Conservation (phyloP, 2,329 filamentous ascomycete species). For the Ophiocordyceps camponoti-floridani region DNA sequence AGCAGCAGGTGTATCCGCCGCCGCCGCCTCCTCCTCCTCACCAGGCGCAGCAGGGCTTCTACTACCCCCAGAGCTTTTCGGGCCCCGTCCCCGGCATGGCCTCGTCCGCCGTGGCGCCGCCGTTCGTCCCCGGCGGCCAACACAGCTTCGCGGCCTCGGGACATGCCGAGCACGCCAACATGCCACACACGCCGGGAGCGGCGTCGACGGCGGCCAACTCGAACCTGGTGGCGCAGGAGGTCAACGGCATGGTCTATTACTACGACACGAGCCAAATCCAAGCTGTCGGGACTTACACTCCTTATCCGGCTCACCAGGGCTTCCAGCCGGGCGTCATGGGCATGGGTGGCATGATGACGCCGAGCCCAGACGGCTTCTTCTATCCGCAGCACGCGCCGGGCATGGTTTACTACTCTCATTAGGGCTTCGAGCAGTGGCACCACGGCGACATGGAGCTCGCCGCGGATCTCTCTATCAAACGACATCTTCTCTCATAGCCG, state of each 20-base stretch:
- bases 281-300: constrained; percentile 27
- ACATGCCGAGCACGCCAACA: constrained; percentile 16
- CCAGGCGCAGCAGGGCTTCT: constrained; percentile 40
- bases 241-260: constrained; percentile 93
- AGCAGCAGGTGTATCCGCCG: constrained; percentile 12
- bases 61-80: constrained; percentile 41
- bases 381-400: constrained; percentile 38
- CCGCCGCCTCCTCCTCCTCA: not conserved
- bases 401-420: constrained; percentile 45
- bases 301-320: constrained; percentile 28
- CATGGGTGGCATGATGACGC: constrained; percentile 69
- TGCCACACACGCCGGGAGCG: constrained; percentile 12
- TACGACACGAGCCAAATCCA: constrained; percentile 63
- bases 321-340: constrained; percentile 43
- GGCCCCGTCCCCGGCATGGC: constrained; percentile 24
- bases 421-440: constrained; percentile 14
- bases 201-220: constrained; percentile 11
- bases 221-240: constrained; percentile 60
- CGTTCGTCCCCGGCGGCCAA: constrained; percentile 39
- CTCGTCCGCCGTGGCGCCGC: constrained; percentile 31
- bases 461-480: constrained; percentile 9
- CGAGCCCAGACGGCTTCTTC: constrained; percentile 51
- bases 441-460: constrained; percentile 6
- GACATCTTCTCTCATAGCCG: constrained; percentile 14
- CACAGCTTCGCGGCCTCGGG: constrained; percentile 25